phyloP scores from a whole-genome alignment of 2,329 filamentous ascomycete genomes.

The Nemania abortiva region DNA sequence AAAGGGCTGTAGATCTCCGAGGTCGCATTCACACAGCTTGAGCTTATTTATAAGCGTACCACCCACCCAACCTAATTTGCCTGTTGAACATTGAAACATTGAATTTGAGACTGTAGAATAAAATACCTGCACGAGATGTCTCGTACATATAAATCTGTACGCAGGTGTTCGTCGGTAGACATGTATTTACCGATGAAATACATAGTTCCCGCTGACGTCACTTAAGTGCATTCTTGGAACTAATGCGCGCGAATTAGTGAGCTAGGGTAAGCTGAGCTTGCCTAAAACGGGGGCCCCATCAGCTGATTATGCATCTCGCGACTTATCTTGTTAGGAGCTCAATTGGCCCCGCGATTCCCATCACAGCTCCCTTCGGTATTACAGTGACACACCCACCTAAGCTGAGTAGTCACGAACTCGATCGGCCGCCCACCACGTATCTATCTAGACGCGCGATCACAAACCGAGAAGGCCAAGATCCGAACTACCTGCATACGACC shows the following conservation, averaged over 20 bases:
- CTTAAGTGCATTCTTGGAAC: neutral
- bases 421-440: neutral
- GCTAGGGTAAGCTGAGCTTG: conserved; percentile 4
- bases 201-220: neutral
- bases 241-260: neutral
- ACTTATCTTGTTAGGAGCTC: conserved; percentile 8
- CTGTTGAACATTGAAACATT: too few relatives aligned
- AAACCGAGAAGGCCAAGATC: neutral
- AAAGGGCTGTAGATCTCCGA: too few relatives aligned
- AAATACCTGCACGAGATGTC: too few relatives aligned
- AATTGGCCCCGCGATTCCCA: conserved; percentile 19
- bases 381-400: neutral
- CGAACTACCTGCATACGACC: neutral
- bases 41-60: too few relatives aligned
- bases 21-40: too few relatives aligned
- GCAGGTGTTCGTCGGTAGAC: neutral
- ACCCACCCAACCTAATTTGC: too few relatives aligned
- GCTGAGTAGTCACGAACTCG: neutral
- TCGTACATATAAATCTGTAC: neutral
- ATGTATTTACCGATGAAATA: neutral
- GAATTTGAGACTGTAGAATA: too few relatives aligned
- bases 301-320: neutral
- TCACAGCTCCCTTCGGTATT: neutral
- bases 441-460: neutral
- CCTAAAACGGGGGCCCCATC: neutral